A percentile compares a stretch with the other conserved stretches of the same genome.
These are phyloP conservation scores for Baudoinia panamericana DNA, from an alignment of 495 filamentous ascomycete species.

Conservation along the genomic window DNA sequence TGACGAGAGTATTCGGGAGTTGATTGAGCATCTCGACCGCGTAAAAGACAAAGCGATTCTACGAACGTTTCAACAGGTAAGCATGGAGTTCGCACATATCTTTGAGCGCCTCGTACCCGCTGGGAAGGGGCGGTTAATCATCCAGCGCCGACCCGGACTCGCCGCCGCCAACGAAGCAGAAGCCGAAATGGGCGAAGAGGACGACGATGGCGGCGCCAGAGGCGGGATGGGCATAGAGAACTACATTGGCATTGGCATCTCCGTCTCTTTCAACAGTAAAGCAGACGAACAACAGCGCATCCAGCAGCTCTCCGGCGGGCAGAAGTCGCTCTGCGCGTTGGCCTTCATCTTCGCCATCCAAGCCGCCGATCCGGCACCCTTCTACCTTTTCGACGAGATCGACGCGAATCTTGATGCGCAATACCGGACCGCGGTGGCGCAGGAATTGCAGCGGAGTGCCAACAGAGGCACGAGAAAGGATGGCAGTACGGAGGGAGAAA, in stretches of 20 bases:
- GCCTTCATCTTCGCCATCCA: conserved; percentile 98
- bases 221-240: conserved; percentile 61
- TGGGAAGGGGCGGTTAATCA: conserved; percentile 79
- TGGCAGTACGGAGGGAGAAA: no score
- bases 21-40: conserved; percentile 84
- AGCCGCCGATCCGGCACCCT: conserved; percentile 89
- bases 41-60: conserved; percentile 94
- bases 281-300: conserved; percentile 96
- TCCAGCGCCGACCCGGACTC: conserved; percentile 77
- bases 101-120: conserved; percentile 94
- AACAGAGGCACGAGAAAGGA: no score
- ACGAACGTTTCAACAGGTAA: conserved; percentile 95
- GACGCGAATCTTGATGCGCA: conserved; percentile 97
- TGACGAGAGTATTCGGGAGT: conserved; percentile 73
- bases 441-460: conserved; percentile 45
- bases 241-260: conserved; percentile 96
- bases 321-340: conserved; percentile 94
- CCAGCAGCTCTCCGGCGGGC: conserved; percentile 89
- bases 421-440: conserved; percentile 86
- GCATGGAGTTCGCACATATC: conserved; percentile 75
- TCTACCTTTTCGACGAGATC: conserved; percentile 99
- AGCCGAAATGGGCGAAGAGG: conserved; percentile 49
- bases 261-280: conserved; percentile 96
- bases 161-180: conserved; percentile 37
- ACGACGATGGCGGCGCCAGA: conserved; percentile 4